Percentiles rank a stretch among this genome's conserved stretches.
These are phyloP conservation scores for Polytrichum formosum DNA, from an alignment of 225 moss, liverwort and hornwort genomes.

Conservation along the genomic window DNA sequence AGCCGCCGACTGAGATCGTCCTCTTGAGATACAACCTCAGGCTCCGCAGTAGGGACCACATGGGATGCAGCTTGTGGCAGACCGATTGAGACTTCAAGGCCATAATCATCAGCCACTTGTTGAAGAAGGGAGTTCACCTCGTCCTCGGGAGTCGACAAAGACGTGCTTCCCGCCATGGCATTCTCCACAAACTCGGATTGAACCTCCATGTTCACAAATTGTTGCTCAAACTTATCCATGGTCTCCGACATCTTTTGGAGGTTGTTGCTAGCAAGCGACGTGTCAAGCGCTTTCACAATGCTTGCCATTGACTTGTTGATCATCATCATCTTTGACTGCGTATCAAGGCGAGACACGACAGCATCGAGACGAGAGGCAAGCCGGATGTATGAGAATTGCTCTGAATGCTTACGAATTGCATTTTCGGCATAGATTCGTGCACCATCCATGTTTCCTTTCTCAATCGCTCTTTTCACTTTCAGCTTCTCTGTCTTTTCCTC, in stretches of 20 bases:
- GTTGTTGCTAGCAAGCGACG: slow-evolving; percentile 3
- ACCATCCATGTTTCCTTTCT: slow-evolving; percentile 12
- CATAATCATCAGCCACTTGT: slow-evolving; percentile 10
- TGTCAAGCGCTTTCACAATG: slow-evolving; percentile 3
- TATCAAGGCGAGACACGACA: slow-evolving; percentile 3
- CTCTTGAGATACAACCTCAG: slow-evolving; percentile 2
- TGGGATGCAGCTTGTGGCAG: slow-evolving; percentile 8
- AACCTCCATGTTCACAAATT: slow-evolving; percentile 12
- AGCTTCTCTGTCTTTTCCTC: slow-evolving; percentile 8
- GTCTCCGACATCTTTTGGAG: slow-evolving; percentile 7
- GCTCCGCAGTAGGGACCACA: neutral
- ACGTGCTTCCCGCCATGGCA: slow-evolving; percentile 6
- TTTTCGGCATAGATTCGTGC: slow-evolving; percentile 9
- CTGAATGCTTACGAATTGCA: slow-evolving; percentile 3
- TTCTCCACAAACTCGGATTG: slow-evolving; percentile 11
- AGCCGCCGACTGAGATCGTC: slow-evolving; percentile 4
- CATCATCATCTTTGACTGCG: slow-evolving; percentile 9
- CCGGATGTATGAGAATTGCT: slow-evolving; percentile 2
- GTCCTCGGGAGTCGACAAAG: slow-evolving; percentile 3
- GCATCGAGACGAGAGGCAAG: slow-evolving; percentile 3
- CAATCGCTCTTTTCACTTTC: slow-evolving; percentile 4
- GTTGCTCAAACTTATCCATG: slow-evolving; percentile 10
- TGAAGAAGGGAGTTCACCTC: slow-evolving; percentile 8
- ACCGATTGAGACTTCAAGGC: slow-evolving; percentile 3
- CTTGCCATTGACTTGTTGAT: slow-evolving; percentile 9